Percentiles rank a stretch among this genome's conserved stretches.
phyloP scores from a whole-genome alignment of 1,284 basidiomycete genomes.

The Fomitopsis pinicola region DNA sequence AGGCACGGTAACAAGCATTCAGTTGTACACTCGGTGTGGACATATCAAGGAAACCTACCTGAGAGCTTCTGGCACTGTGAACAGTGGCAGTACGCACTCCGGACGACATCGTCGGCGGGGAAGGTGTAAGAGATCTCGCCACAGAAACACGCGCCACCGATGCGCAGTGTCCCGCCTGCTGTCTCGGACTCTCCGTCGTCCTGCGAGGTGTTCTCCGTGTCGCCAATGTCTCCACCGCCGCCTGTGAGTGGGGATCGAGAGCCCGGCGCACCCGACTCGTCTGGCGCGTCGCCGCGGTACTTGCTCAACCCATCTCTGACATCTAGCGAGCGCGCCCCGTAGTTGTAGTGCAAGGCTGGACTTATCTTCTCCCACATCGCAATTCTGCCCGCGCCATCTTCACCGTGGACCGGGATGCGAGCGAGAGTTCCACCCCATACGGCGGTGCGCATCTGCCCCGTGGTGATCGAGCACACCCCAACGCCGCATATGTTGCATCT shows the following conservation, averaged over 20 bases:
- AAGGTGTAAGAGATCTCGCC: not conserved
- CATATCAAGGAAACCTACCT: not conserved
- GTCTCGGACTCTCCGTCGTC: not conserved
- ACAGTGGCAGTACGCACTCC: not conserved
- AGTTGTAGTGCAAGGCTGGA: not conserved
- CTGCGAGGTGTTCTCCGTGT: not conserved
- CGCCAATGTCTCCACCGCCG: not conserved
- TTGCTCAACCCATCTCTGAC: not conserved
- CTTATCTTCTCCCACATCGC: not conserved
- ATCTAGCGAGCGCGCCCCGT: not conserved
- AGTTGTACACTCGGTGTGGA: too few relatives aligned
- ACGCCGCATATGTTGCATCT: not conserved
- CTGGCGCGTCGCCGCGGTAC: not conserved
- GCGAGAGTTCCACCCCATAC: not conserved
- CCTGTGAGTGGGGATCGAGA: not conserved
- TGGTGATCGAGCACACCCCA: not conserved
- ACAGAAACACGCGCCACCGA: not conserved
- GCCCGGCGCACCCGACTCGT: not conserved
- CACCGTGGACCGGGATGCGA: not conserved
- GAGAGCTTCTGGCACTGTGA: not conserved
- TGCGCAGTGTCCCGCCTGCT: not conserved
- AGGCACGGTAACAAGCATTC: too few relatives aligned
- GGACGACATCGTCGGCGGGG: not conserved
- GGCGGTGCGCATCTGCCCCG: not conserved
- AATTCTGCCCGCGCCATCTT: not conserved